A percentile compares a stretch with the other conserved stretches of the same genome.
These are phyloP conservation scores for Kwoniella dejecticola DNA, from an alignment of 768 basidiomycete species.

Conservation along the genomic window DNA sequence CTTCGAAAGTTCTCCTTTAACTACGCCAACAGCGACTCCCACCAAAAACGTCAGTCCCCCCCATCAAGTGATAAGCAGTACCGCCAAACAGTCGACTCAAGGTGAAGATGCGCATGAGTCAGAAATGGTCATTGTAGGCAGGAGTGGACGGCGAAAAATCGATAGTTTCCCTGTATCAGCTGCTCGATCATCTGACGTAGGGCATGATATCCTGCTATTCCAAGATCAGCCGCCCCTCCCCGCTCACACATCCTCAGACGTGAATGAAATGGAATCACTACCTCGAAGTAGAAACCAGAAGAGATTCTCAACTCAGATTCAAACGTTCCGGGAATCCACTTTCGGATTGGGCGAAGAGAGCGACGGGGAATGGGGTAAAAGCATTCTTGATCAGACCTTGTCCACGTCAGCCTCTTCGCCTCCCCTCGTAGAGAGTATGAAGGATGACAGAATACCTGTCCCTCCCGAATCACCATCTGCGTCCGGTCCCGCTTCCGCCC, in stretches of 20 bases:
- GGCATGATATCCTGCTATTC: not conserved
- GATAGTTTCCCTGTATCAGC: slow-evolving; percentile 12
- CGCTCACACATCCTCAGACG: too few relatives aligned
- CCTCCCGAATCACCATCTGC: not conserved
- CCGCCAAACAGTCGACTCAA: too few relatives aligned
- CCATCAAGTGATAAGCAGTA: too few relatives aligned
- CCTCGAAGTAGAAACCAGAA: not conserved
- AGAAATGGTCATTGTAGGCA: too few relatives aligned
- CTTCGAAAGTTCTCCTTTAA: slow-evolving; percentile 4
- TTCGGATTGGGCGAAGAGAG: slow-evolving; percentile 16
- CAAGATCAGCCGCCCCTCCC: not conserved
- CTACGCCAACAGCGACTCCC: not conserved
- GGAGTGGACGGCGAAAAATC: too few relatives aligned
- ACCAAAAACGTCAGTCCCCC: not conserved
- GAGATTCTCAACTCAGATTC: slow-evolving; percentile 35
- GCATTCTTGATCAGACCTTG: slow-evolving; percentile 14
- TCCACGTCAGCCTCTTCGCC: not conserved
- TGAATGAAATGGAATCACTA: not conserved
- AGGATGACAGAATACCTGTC: slow-evolving; percentile 12
- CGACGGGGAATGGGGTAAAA: slow-evolving; percentile 18
- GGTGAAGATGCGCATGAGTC: too few relatives aligned
- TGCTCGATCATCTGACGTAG: not conserved
- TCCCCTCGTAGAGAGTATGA: not conserved
- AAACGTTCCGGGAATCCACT: slow-evolving; percentile 29
- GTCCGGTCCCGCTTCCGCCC: not conserved